Conservation (phyloP, 495 filamentous ascomycete genomes). For the Bacidia rubella region DNA sequence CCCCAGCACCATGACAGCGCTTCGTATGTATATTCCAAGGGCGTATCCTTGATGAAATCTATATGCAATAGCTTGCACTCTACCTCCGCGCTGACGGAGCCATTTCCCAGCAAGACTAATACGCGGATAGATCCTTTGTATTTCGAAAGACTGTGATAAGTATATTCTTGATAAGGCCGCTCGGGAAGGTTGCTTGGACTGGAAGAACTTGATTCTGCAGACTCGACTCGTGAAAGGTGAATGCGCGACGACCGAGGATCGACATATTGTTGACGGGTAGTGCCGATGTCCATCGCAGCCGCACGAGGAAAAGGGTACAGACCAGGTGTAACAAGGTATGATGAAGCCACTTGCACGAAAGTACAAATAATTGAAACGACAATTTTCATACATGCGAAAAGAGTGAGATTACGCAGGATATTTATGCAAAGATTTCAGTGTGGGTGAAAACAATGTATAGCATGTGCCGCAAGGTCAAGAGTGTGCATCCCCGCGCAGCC, state of each 20-base stretch:
- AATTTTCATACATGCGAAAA: too few relatives aligned
- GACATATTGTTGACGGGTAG: not conserved
- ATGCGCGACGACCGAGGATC: not conserved
- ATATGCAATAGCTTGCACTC: not conserved
- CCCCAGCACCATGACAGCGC: slow-evolving; percentile 8
- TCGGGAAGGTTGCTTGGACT: not conserved
- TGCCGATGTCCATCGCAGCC: not conserved
- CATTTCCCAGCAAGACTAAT: not conserved
- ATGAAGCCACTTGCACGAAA: too few relatives aligned
- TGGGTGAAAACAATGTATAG: too few relatives aligned
- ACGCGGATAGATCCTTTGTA: not conserved
- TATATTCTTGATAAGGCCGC: not conserved
- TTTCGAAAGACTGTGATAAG: not conserved
- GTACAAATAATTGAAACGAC: too few relatives aligned
- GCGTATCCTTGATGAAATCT: not conserved
- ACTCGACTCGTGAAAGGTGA: not conserved
- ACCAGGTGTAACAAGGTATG: not conserved
- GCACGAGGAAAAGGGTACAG: not conserved
- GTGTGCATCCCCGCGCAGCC: not conserved
- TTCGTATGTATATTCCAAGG: not conserved
- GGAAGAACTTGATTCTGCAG: not conserved
- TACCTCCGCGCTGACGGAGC: not conserved
- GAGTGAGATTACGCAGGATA: too few relatives aligned
- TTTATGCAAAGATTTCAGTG: too few relatives aligned
- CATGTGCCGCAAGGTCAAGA: not conserved